Percentiles rank a stretch among this genome's conserved stretches.
phyloP scores from a whole-genome alignment of 306 rosid species.

The Sicyos baderoa region DNA sequence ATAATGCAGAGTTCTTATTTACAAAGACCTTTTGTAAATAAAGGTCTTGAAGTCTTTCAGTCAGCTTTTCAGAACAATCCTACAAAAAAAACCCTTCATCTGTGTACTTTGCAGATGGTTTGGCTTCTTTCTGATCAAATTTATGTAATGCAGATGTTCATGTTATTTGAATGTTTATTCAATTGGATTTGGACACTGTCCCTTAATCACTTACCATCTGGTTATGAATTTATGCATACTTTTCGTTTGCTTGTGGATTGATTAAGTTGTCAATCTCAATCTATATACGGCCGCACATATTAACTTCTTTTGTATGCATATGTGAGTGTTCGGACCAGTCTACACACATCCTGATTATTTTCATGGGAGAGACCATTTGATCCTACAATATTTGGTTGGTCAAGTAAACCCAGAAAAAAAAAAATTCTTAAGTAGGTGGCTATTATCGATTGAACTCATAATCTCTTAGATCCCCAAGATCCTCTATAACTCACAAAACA shows the following conservation, averaged over 20 bases:
- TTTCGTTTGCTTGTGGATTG: neutral
- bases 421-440: too few relatives aligned
- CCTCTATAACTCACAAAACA: neutral
- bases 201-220: neutral
- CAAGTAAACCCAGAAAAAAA: too few relatives aligned
- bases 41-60: conserved; percentile 29
- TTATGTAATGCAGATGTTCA: conserved; percentile 17
- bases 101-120: conserved; percentile 4
- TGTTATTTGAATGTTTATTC: conserved; percentile 22
- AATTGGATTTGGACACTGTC: conserved; percentile 5
- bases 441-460: too few relatives aligned
- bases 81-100: neutral
- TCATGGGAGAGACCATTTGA: too few relatives aligned
- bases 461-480: neutral
- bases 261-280: too few relatives aligned
- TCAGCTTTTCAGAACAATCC: conserved; percentile 21
- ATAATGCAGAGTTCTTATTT: conserved; percentile 27
- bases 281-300: too few relatives aligned
- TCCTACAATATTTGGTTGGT: too few relatives aligned
- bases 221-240: too few relatives aligned
- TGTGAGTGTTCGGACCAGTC: too few relatives aligned
- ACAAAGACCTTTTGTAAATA: conserved; percentile 35
- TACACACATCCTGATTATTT: too few relatives aligned
- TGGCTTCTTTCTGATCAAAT: neutral
- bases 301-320: too few relatives aligned